Evolutionary conservation across 495 filamentous ascomycete species (phyloP), one percentile per base, ranked within the genome.

Genomic region (Sporormia fimetaria): DNA sequence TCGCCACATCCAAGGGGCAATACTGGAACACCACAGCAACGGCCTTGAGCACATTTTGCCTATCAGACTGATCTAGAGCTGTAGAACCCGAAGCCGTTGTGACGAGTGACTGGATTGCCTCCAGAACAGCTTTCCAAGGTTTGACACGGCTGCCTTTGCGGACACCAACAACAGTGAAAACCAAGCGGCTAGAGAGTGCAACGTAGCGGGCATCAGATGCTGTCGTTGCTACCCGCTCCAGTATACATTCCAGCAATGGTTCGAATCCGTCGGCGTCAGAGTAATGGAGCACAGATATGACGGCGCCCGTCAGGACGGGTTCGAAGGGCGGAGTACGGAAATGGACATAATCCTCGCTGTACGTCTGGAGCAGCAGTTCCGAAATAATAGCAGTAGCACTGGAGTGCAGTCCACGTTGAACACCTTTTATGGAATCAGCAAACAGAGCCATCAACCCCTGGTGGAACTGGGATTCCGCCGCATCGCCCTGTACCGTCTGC

Each of bases 391-490:
- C 70, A 1, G 71, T 57, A 18, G 76, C 88, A 33, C 75, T 80
- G 5, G 90, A 93, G 64, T 96, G 82, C 27, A 96, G 55, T 3
- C 74, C 78, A 28, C 75, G 56, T 30, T 87, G 83, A 26, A 87
- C 70, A 20, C 87, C 82, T 57, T 88, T 88, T 45, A 86, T 78
- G 9, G 88, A 76, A 60, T 94, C 90, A 0, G 80, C 74, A 50
- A 94, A 84, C 65, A 96, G 78, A 15, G 73, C 78, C 81, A 93
- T 94, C 18, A 95, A 59, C 25, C 92, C 92, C 55, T 87, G 76
- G 45, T 78, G 78, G 54, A 94, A 94, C 7, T 78, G 67, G 12
- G 57, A 60, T 45, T 62, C 67, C 17, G 70, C 66, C 26, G 70
- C 71, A 2, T 61, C 62, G 21, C 66, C 68, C 10, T 59, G 65